These are phyloP conservation scores for Cairneyella variabilis DNA, from an alignment of 495 filamentous ascomycete species.

Conservation along the genomic window DNA sequence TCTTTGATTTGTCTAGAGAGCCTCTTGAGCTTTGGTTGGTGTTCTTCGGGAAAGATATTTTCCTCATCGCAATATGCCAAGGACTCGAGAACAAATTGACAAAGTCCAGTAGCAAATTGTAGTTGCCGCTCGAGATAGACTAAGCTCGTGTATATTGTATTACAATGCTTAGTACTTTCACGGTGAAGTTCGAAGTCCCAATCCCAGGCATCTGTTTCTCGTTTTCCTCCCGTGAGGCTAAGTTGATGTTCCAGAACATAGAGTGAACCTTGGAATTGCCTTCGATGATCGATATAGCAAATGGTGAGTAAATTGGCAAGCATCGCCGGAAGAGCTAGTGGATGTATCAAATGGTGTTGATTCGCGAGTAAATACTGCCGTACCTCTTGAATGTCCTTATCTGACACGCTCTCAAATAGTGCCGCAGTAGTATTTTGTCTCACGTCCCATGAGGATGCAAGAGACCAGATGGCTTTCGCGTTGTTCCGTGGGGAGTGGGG, in stretches of 20 bases:
- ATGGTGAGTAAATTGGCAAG: not conserved
- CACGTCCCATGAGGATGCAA: not conserved
- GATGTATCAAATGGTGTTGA: not conserved
- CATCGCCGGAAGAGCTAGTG: not conserved
- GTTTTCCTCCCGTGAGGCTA: not conserved
- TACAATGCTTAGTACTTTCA: not conserved
- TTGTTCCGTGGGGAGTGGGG: not conserved
- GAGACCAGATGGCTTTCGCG: slow-evolving; percentile 4
- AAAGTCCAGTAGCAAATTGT: not conserved
- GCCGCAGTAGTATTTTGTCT: not conserved
- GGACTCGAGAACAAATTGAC: not conserved
- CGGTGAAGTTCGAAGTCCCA: slow-evolving; percentile 6
- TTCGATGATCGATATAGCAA: slow-evolving; percentile 1
- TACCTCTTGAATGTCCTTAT: slow-evolving; percentile 1
- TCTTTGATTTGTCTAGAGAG: slow-evolving; percentile 1
- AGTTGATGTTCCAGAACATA: slow-evolving; percentile 1
- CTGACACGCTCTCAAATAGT: slow-evolving; percentile 2
- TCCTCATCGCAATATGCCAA: not conserved
- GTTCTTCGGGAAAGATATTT: not conserved
- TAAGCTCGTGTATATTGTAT: not conserved
- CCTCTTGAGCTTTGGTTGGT: not conserved
- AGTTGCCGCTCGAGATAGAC: slow-evolving; percentile 2
- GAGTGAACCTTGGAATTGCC: not conserved
- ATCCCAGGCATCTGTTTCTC: slow-evolving; percentile 3
- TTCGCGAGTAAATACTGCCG: not conserved